Base-by-base conservation (phyloP, 2,329 filamentous ascomycete genomes). In the Paecilomyces sp. region DNA sequence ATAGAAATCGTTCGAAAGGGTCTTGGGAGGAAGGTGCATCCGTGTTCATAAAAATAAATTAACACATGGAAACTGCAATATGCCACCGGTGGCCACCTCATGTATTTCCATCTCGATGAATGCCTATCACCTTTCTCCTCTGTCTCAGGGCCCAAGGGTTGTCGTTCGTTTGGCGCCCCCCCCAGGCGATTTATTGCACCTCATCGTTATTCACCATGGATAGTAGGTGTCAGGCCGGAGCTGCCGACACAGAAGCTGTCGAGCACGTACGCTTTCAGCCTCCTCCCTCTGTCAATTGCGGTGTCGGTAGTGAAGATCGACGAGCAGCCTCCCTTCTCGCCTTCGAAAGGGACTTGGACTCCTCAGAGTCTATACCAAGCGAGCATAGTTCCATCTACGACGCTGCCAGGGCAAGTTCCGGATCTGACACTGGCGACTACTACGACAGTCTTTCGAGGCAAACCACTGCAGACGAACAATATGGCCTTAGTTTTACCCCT, bases 301-400 rank as follows among this genome's bases (percentile, higher is more conserved):
- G 41, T 50, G 55, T 18, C n/a, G 50, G 18, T 36, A 33, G 55
- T 5, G 41, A 56, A 30, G 41, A 58, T 34, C 64, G 64, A 33
- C 62, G 64, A 30, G 63, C 61, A 18, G 61, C 62, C 24, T 68
- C 68, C 13, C 50, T 64, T 1, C 62, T 59, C 24, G 60, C 60
- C 22, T 58, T 68, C 18, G 62, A 61, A 33, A 62, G 54, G 4
- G 58, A 68, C 41, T 54, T 71, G 13, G 66, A 70, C 58, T 72
- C 68, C 3, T 70, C 69, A 1, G 71, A 72, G 52, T 70, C 70
- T 13, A 58, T 67, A 34, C 67, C 68, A 18, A 76, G 73, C 57
- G 71, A 74, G 25, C 72, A 74, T 54, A 68, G 65, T 56, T 74
- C 69, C 11, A 74, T 79, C 12, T 76, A 70, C 62, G 70, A 77